A percentile compares a stretch with the other conserved stretches of the same genome.
Evolutionary conservation across 495 filamentous ascomycete genomes (phyloP).

Genomic region (Mycothermus thermophilus): DNA sequence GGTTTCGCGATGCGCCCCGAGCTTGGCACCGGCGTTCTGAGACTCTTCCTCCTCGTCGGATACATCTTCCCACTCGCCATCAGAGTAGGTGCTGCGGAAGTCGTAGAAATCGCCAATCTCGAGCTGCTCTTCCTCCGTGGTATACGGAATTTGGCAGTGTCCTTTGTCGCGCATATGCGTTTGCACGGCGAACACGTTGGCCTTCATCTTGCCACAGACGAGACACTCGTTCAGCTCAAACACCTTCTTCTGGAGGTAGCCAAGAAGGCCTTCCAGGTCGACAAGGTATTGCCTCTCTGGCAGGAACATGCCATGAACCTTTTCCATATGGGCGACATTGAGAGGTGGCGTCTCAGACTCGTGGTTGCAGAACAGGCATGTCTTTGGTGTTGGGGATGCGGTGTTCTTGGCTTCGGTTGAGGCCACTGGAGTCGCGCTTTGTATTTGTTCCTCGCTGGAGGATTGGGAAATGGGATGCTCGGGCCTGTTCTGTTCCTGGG

Average conservation of each 20-base stretch:
- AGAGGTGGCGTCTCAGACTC: conserved; percentile 54
- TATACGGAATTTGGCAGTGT: conserved; percentile 93
- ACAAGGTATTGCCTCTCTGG: conserved; percentile 73
- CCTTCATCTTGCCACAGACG: conserved; percentile 66
- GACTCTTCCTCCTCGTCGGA: conserved; percentile 48
- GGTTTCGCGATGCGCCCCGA: conserved; percentile 35
- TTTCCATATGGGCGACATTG: conserved; percentile 79
- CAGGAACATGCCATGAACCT: conserved; percentile 90
- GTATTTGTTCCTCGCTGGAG: conserved; percentile 20
- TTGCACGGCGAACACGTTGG: conserved; percentile 59
- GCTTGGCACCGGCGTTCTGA: conserved; percentile 45
- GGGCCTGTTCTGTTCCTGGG: conserved; percentile 28
- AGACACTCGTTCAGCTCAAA: conserved; percentile 61
- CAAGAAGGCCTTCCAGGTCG: conserved; percentile 65
- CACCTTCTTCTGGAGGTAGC: conserved; percentile 58
- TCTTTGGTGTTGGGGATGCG: conserved; percentile 36
- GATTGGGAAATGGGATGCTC: conserved; percentile 23
- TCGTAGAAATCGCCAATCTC: conserved; percentile 98
- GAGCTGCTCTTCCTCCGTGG: conserved; percentile 76
- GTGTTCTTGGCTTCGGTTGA: conserved; percentile 12
- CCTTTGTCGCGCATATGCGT: conserved; percentile 95
- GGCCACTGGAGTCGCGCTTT: conserved; percentile 19
- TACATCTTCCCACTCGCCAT: conserved; percentile 53
- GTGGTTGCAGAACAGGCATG: conserved; percentile 85
- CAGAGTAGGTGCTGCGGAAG: conserved; percentile 87